phyloP scores from a whole-genome alignment of 1,139 yeast species.

The Diutina rugosa region DNA sequence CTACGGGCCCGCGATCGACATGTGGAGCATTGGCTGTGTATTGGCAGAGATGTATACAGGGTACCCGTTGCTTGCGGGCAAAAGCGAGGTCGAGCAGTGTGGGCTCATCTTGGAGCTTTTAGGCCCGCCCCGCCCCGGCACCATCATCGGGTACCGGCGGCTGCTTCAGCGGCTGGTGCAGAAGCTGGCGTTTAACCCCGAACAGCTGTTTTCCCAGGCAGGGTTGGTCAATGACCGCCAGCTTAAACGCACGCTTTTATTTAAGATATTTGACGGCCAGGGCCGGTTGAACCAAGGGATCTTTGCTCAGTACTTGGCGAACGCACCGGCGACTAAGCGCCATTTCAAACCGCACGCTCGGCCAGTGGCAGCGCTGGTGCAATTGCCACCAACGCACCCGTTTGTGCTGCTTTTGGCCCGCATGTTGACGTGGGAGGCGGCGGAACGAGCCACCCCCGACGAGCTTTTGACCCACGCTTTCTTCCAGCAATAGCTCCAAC shows the following conservation, averaged over 20 bases:
- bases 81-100: slow-evolving; percentile 54
- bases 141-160: slow-evolving; percentile 1
- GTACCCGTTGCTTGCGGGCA: slow-evolving; percentile 56
- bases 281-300: background rate
- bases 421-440: background rate
- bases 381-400: background rate
- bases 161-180: background rate
- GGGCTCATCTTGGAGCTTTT: slow-evolving; percentile 44
- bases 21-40: slow-evolving; percentile 72
- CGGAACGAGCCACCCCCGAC: background rate
- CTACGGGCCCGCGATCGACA: slow-evolving; percentile 57
- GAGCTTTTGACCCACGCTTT: background rate
- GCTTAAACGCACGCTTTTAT: background rate
- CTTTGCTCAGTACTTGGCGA: background rate
- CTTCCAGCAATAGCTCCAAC: background rate
- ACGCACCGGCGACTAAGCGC: background rate
- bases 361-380: background rate
- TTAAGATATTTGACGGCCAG: background rate
- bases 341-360: background rate
- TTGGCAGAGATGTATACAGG: slow-evolving; percentile 58
- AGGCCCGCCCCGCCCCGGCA: slow-evolving; percentile 20
- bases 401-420: background rate
- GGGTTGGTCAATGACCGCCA: background rate
- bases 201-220: background rate
- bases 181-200: background rate